Evolutionary conservation across 352 stramenopile species (phyloP).

Genomic region (Globisporangium polare): DNA sequence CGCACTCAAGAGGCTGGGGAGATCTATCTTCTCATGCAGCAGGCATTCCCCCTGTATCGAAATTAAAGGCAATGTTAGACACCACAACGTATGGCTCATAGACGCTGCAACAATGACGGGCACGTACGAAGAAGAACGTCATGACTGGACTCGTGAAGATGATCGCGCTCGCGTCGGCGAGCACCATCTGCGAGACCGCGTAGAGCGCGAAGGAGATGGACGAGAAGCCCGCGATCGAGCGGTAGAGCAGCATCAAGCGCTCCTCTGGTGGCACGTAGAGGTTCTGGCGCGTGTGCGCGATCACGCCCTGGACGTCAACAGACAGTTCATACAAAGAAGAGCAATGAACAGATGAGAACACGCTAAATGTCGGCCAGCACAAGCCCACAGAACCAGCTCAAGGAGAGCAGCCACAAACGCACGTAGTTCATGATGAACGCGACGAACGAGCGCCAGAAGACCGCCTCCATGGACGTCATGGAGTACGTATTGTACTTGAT

Average conservation of each 20-base stretch:
- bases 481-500: conserved; percentile 74
- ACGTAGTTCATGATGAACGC: conserved; percentile 63
- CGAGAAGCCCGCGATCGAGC: conserved; percentile 39
- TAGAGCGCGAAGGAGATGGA: conserved; percentile 81
- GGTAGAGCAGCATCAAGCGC: conserved; percentile 57
- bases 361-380: too few relatives aligned
- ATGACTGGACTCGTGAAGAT: conserved; percentile 75
- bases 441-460: conserved; percentile 75
- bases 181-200: conserved; percentile 75
- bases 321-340: too few relatives aligned
- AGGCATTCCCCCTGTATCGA: conserved; percentile 2
- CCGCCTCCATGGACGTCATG: conserved; percentile 77
- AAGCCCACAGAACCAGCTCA: too few relatives aligned
- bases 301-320: too few relatives aligned
- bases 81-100: too few relatives aligned
- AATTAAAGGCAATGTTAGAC: background rate
- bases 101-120: too few relatives aligned
- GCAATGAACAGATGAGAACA: too few relatives aligned
- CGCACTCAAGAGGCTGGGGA: conserved; percentile 27
- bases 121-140: conserved; percentile 65
- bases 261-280: conserved; percentile 33
- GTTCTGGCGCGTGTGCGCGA: conserved; percentile 43
- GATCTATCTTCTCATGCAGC: conserved; percentile 28
- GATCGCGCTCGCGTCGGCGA: conserved; percentile 66
- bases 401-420: too few relatives aligned